phyloP scores from a whole-genome alignment of 1,284 basidiomycete genomes.

The Rhodotorula sp. region DNA sequence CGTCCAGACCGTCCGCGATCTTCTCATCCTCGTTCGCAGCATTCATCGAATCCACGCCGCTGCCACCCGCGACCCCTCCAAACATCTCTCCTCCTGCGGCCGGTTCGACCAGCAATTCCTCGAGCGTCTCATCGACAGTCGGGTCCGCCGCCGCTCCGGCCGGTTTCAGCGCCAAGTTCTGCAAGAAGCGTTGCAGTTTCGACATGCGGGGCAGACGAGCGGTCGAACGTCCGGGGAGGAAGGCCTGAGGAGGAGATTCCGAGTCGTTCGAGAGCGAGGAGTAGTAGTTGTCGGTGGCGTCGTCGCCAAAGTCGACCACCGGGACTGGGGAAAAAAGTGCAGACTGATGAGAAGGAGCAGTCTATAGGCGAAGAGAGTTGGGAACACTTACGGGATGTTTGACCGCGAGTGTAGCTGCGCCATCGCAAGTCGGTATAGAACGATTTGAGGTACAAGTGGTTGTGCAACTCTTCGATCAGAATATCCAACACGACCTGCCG shows the following conservation, averaged over 20 bases:
- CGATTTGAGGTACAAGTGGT: constrained; percentile 94
- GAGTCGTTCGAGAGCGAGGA: constrained; percentile 40
- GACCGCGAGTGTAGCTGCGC: constrained; percentile 78
- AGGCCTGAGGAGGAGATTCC: constrained; percentile 17
- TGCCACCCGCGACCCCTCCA: constrained; percentile 9
- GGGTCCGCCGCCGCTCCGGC: constrained; percentile 61
- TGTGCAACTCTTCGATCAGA: constrained; percentile 91
- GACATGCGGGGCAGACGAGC: constrained; percentile 33
- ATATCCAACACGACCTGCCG: constrained; percentile 82
- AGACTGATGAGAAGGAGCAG: no score
- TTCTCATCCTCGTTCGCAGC: background rate
- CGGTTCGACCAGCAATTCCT: constrained; percentile 26
- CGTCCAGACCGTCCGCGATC: background rate
- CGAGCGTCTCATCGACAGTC: constrained; percentile 61
- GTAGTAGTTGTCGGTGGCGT: constrained; percentile 47
- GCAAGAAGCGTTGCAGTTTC: constrained; percentile 60
- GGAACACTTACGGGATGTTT: constrained; percentile 64
- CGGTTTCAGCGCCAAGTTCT: constrained; percentile 68
- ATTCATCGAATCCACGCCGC: background rate
- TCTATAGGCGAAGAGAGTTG: background rate
- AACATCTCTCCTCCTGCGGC: constrained; percentile 40
- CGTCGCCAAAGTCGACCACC: constrained; percentile 62
- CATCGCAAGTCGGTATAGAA: constrained; percentile 95
- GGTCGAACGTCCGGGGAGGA: constrained; percentile 28
- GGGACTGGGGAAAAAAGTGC: constrained; percentile 55